Conservation (phyloP, 257 asterid species). For the Salvia rosmarinus region DNA sequence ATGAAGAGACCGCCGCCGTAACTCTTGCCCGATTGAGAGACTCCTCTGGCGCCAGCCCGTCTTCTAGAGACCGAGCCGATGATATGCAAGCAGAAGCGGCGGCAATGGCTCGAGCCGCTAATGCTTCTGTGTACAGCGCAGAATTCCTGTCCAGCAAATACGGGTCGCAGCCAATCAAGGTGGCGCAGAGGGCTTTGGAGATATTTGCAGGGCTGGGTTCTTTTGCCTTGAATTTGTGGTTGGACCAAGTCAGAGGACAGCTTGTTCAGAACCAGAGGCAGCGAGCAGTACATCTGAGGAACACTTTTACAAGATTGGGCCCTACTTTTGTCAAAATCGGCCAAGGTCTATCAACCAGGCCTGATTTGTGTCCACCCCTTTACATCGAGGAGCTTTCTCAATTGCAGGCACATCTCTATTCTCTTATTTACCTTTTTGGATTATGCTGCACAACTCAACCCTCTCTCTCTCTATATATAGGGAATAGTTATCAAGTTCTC, state of each 20-base stretch:
- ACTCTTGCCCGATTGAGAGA: slow-evolving; percentile 39
- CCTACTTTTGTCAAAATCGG: slow-evolving; percentile 97
- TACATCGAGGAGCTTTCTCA: slow-evolving; percentile 89
- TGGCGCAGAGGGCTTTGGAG: slow-evolving; percentile 67
- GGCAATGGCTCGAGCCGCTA: slow-evolving; percentile 88
- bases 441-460: too few species aligned
- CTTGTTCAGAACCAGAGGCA: slow-evolving; percentile 60
- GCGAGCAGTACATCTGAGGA: slow-evolving; percentile 75
- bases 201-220: slow-evolving; percentile 72
- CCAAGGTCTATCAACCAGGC: slow-evolving; percentile 97
- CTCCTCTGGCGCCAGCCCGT: slow-evolving; percentile 37
- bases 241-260: slow-evolving; percentile 62
- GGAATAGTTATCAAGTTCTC: too few species aligned
- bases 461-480: too few species aligned
- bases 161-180: slow-evolving; percentile 81
- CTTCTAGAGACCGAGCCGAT: slow-evolving; percentile 71
- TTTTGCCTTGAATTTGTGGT: slow-evolving; percentile 74
- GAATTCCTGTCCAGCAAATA: slow-evolving; percentile 55
- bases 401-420: slow-evolving; percentile 61
- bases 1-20: slow-evolving; percentile 30
- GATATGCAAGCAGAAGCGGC: slow-evolving; percentile 94
- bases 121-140: slow-evolving; percentile 78
- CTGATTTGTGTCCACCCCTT: slow-evolving; percentile 88
- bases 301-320: slow-evolving; percentile 79
- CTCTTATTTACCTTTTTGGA: neutral